Evolutionary conservation across 2,329 filamentous ascomycete species (phyloP), one percentile per base, ranked within the genome.

Genomic region (Aplosporella prunicola): DNA sequence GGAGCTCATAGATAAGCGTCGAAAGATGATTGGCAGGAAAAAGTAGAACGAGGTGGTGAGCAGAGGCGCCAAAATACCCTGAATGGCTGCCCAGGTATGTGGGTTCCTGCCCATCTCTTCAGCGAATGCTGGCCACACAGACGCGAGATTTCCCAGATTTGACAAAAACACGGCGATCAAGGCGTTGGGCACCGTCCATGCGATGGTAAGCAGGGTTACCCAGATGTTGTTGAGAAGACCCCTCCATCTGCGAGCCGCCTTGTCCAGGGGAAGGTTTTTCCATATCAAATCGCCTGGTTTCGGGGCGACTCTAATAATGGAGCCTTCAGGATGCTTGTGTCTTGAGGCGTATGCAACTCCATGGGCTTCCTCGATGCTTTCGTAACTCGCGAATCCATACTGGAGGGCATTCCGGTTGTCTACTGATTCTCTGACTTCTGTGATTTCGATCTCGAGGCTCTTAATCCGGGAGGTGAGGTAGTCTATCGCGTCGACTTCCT

Each of bases 341-440:
- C 82, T 82, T 15, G 82, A 76, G 8, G 79, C 74, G 60, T 82
- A 93, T 9, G 88, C 91, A 44, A 93, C 87, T 14, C 75, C 76
- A 53, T 98, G 91, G 0, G 91, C 86, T 49, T 93, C 84, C 41
- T 79, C 72, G 39, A 98, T 93, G 27, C 80, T 80, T 27, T 89
- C 78, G 63, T 91, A 98, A 50, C 86, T 95, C 7, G 89, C 88
- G 56, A 98, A 98, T 0, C 91, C 91, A 53, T 88, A 98, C 0
- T 85, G 72, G 72, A 93, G 82, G 11, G 88, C 81, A 55, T 89
- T 85, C 33, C 88, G 78, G 57, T 80, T 86, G 60, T 96, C 89
- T 6, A 98, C 78, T 1, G 78, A 78, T 25, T 77, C 72, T 9
- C 91, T 78, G 1, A 88, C 82, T 45, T 91, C 78, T 53, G 82